Evolutionary conservation across 148 eudicot genomes (phyloP), one percentile per base, ranked within the genome.

Genomic region (Salicornia ramosissima): DNA sequence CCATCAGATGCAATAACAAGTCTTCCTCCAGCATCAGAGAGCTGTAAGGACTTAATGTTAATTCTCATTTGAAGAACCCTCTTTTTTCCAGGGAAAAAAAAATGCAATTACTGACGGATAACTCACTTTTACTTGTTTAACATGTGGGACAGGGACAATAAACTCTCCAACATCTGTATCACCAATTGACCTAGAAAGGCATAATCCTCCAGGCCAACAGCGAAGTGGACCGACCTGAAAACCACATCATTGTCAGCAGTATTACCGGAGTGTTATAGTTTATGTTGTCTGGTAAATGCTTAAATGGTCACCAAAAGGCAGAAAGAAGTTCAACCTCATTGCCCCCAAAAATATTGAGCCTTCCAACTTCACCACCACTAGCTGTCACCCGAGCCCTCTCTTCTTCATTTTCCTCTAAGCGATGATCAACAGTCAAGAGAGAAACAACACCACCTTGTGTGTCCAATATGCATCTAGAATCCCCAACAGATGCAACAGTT

Each of bases 171-270:
- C 99, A 83, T 94, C 99, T 25, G 96, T 88, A 79, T 94, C 99
- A 70, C 99, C 99, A 46, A 94, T 94, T 24, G 99, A 94, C 77
- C 99, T 84, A 36, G 97, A 94, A 64, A 94, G 96, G 74, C 99
- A 94, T 74, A 94, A 80, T 72, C 99, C 99, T 80, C 99, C 99
- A 56, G 99, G 99, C 99, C 99, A 94, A 73, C 99, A 94, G 50
- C 99, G 92, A 14, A 94, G 86, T 2, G 99, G 99, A 70, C 99
- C 99, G 86, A 88, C 87, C 98, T 94, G 70, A 29, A 76, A 55
- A 45, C 71, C 16, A 66, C 28, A 57, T 26, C 42, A 40, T 33
- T 36, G 60, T 34, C 53, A 68, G 51, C 60, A 24, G 34, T 39
- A 56, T 40, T 14, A 10, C 25, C 42, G 34, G 18, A 21, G 33